Conservation (phyloP, 139 green algal species). For the Eudorina sp. region DNA sequence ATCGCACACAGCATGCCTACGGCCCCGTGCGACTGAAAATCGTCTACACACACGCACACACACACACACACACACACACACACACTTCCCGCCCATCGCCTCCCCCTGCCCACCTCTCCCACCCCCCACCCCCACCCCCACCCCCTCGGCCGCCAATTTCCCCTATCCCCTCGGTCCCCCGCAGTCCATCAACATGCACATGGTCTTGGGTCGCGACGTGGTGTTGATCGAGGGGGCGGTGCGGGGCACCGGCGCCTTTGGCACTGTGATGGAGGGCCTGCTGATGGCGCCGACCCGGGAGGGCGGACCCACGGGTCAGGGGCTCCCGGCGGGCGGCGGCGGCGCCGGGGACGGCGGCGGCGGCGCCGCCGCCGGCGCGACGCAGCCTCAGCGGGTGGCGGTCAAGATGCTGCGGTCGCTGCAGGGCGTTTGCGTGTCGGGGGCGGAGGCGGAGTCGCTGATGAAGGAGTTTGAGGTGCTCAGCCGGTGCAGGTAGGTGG, state of each 20-base stretch:
- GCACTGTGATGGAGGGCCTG: not conserved
- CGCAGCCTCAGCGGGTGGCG: not conserved
- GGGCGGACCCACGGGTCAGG: too few species aligned
- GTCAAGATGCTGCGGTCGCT: conserved; percentile 12
- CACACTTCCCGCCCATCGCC: too few species aligned
- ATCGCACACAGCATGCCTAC: too few species aligned
- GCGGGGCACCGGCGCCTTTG: not conserved
- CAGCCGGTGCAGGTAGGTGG: conserved; percentile 5
- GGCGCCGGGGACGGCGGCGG: not conserved
- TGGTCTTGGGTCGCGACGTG: conserved; percentile 3
- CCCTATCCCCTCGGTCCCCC: not conserved
- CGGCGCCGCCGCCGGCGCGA: too few species aligned
- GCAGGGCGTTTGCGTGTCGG: too few species aligned
- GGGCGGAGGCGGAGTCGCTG: not conserved
- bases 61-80: too few species aligned
- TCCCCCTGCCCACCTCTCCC: too few species aligned
- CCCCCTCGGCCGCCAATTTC: too few species aligned
- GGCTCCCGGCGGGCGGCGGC: too few species aligned
- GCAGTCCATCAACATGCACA: conserved; percentile 29
- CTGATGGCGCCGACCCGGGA: not conserved
- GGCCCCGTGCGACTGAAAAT: too few species aligned
- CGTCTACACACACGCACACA: too few species aligned
- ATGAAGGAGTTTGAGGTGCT: conserved; percentile 26
- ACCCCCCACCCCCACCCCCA: too few species aligned
- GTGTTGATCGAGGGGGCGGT: not conserved